Evolutionary conservation across 148 eudicot species (phyloP), one percentile per base, ranked within the genome.

Genomic region (Camellia lanceoleosa): DNA sequence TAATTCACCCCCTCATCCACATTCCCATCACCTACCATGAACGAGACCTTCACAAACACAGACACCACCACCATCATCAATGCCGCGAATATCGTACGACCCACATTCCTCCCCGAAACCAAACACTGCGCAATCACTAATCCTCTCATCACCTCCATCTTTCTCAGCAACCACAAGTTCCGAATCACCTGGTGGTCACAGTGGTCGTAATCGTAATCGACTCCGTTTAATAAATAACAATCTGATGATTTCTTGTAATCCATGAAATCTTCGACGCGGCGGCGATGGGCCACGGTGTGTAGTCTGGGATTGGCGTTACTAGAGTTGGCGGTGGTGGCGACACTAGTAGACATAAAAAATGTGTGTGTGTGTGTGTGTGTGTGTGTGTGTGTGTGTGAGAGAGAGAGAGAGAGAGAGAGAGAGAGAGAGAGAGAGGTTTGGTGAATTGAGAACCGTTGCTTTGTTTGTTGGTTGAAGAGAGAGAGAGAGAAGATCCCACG

Each of bases 21-120:
- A 30, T 30, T 30, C 38, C 38, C 38, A 30, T 1, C 38, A 30
- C 83, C 79, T n/a, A 73, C 42, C 80, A 77, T 59, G 30, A 71
- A 73, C 55, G 82, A 42, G 16, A 83, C 41, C 78, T 74, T 89
- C 30, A 84, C 10, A 19, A 89, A 79, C 59, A 82, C 85, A 60
- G 86, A 82, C 3, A 86, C 63, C 15, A 83, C 82, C 77, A 79
- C 80, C 85, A 87, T n/a, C 46, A 84, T 44, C 74, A 89, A 75
- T 54, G 78, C 60, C n/a, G 47, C 74, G 0, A 87, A 11, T 18
- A 87, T 11, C 54, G 80, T 70, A 5, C 85, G 84, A 18, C 83
- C 81, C 83, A 80, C 58, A 30, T 78, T 84, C 83, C 78, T 84
- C 82, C 71, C 77, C 12, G 77, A 68, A 3, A 68, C 73, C 77